These are phyloP conservation scores for Albugo laibachii DNA, from an alignment of 352 stramenopile genomes.

Conservation along the genomic window DNA sequence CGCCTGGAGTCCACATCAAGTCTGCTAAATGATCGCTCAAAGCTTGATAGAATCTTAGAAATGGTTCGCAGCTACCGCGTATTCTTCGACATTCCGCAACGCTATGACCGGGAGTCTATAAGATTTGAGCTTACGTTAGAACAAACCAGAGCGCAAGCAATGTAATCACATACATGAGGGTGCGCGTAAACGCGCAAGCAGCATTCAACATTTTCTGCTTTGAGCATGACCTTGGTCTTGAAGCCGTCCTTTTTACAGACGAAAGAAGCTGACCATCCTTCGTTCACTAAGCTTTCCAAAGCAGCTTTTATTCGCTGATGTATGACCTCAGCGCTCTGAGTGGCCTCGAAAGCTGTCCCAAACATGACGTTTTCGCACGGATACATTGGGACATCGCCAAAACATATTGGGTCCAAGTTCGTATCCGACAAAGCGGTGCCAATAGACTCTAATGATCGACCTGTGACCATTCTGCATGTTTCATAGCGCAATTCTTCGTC, in stretches of 20 bases:
- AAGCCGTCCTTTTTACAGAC: slow-evolving; percentile 39
- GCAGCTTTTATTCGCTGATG: slow-evolving; percentile 31
- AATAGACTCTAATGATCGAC: not conserved
- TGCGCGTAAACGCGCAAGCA: slow-evolving; percentile 44
- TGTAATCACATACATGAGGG: slow-evolving; percentile 23
- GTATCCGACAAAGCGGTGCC: not conserved
- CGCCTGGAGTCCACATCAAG: slow-evolving; percentile 16
- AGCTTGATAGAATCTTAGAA: slow-evolving; percentile 51
- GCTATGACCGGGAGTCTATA: slow-evolving; percentile 23
- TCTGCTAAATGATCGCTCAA: slow-evolving; percentile 28
- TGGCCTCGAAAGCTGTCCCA: slow-evolving; percentile 61
- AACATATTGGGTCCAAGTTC: not conserved
- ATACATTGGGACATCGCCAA: slow-evolving; percentile 11
- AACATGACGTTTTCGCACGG: slow-evolving; percentile 32
- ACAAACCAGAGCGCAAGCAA: not conserved
- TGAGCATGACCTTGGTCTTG: slow-evolving; percentile 51
- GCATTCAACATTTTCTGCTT: slow-evolving; percentile 29
- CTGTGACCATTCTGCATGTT: not conserved
- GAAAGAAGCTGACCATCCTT: slow-evolving; percentile 14
- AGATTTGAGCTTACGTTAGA: not conserved
- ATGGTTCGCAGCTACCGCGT: slow-evolving; percentile 44
- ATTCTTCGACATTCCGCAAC: slow-evolving; percentile 57
- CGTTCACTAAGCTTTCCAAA: slow-evolving; percentile 13
- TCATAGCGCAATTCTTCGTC: not conserved
- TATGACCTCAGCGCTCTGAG: slow-evolving; percentile 19